phyloP scores from a whole-genome alignment of 140 eudicot species.

The Oenanthe javanica region DNA sequence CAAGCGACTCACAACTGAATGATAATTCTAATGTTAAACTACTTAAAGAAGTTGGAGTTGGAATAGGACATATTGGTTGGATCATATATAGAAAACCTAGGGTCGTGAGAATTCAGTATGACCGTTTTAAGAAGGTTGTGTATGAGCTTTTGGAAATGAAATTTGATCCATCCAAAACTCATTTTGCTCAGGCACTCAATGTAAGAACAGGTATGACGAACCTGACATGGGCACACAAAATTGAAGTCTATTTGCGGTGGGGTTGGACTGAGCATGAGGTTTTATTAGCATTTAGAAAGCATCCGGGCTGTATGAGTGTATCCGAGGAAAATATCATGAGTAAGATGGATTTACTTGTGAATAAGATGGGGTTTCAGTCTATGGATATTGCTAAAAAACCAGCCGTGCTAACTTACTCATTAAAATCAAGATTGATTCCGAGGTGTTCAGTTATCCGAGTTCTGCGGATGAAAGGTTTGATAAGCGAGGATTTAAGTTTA shows the following conservation, averaged over 20 bases:
- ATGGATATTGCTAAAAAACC: not conserved
- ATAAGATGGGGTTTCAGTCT: slow-evolving; percentile 11
- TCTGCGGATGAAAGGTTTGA: slow-evolving; percentile 14
- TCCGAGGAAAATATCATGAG: slow-evolving; percentile 6
- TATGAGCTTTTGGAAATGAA: not conserved
- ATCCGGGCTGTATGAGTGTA: not conserved
- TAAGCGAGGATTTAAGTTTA: not conserved
- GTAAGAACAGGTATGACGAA: not conserved
- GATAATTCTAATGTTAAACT: not conserved
- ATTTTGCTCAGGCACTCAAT: not conserved
- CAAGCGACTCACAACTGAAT: not conserved
- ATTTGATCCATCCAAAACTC: not conserved
- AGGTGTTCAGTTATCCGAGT: slow-evolving; percentile 15
- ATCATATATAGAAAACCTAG: not conserved
- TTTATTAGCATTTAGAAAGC: not conserved
- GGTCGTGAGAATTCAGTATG: not conserved
- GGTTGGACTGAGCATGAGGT: not conserved
- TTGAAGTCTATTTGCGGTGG: not conserved
- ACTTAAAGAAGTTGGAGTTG: not conserved
- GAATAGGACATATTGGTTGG: not conserved
- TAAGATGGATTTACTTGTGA: slow-evolving; percentile 17
- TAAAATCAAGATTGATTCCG: slow-evolving; percentile 8
- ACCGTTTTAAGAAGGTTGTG: not conserved
- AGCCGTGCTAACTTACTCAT: not conserved
- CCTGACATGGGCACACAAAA: not conserved